phyloP scores from a whole-genome alignment of 768 basidiomycete species.

The Mycena epipterygia region DNA sequence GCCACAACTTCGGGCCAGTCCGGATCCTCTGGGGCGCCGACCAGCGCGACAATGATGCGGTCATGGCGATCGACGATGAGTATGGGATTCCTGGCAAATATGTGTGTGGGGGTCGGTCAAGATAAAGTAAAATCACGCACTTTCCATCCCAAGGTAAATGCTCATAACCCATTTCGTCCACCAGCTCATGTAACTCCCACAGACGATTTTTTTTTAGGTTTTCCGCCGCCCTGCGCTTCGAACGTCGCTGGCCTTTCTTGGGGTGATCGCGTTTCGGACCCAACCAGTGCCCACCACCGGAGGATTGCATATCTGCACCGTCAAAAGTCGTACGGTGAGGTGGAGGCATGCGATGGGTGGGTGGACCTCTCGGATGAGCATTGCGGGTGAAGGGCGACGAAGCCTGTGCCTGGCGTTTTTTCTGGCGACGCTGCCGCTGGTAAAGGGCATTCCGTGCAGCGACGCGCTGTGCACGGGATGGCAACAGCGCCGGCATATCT shows the following conservation, averaged over 20 bases:
- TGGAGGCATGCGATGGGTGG: background rate
- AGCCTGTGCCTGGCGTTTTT: background rate
- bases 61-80: conserved; percentile 25
- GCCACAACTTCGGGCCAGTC: too few species aligned
- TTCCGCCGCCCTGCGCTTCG: background rate
- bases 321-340: too few species aligned
- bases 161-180: background rate
- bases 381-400: background rate
- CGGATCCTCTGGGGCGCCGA: conserved; percentile 28
- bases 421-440: too few species aligned
- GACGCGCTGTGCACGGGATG: too few species aligned
- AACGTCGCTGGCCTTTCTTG: background rate
- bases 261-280: background rate
- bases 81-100: background rate
- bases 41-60: conserved; percentile 23
- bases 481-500: too few species aligned
- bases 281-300: background rate
- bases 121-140: background rate
- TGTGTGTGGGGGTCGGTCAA: background rate
- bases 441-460: too few species aligned
- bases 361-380: background rate
- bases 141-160: conserved; percentile 12
- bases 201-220: background rate
- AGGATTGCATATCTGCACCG: too few species aligned
- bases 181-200: background rate